Evolutionary conservation across 371 early-diverging fungal genomes (phyloP), one percentile per base, ranked within the genome.

Genomic region (Haplosporangium sp.): DNA sequence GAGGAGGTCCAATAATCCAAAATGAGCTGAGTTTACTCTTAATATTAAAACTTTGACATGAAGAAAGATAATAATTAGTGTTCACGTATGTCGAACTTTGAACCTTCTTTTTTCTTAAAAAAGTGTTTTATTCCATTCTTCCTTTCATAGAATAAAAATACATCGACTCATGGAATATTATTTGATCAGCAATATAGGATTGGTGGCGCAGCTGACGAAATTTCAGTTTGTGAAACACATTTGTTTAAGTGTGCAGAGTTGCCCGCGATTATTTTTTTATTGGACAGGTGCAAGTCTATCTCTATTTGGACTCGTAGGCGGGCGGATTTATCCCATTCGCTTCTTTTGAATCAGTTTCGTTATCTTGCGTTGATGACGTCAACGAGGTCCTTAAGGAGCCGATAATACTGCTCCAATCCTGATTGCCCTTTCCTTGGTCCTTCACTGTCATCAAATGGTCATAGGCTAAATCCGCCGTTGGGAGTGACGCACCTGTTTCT

Each of bases 361-460:
- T n/a, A 7, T 61, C 53, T 8, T 37, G 58, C n/a, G 58, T 65
- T 8, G 72, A 72, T 53, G 72, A 34, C 6, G 61, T 47, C 20
- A 62, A 48, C 47, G 71, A 55, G 11, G 40, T 48, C 20, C 71
- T 63, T 4, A 74, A 52, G 2, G 81, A 45, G 53, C 65, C 65
- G 68, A 81, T 71, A 59, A 74, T n/a, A 15, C 64, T 74, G 34
- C 72, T 75, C 82, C 76, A 81, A 52, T 75, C 82, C n/a, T 75
- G 59, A n/a, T 52, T 61, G 0, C 81, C 81, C 17, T 39, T 39
- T 9, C 75, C 75, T 50, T 71, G 64, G 17, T 81, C 81, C 60
- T 74, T 67, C 34, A 67, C 63, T 6, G 40, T 19, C 45, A 63
- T 56, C 48, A 81, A 47, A 63, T 81, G 81, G 13, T 20, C 34